Percentiles rank a stretch among this genome's conserved stretches.
phyloP scores from a whole-genome alignment of 1,284 basidiomycete species.

The Stygiomarasmius scandens region DNA sequence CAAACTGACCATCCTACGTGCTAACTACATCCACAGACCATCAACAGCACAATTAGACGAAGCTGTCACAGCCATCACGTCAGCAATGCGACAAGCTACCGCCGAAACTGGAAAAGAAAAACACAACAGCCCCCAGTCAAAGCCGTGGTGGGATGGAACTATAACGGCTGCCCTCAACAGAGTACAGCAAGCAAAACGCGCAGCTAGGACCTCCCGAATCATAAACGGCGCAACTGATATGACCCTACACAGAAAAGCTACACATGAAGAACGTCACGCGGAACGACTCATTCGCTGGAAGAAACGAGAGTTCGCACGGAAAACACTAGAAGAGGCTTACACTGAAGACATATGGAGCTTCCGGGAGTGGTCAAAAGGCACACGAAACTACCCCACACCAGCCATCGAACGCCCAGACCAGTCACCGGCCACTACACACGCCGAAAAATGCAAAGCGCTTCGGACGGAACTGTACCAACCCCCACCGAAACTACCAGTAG shows the following conservation, averaged over 20 bases:
- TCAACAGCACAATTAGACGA: neutral
- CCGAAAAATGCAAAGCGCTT: slow-evolving; percentile 28
- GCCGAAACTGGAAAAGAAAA: neutral
- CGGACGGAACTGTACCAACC: slow-evolving; percentile 25
- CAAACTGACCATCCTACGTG: neutral
- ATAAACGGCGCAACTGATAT: neutral
- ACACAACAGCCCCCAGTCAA: neutral
- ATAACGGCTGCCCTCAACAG: neutral
- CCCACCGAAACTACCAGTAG: slow-evolving; percentile 15
- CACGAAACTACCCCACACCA: slow-evolving; percentile 20
- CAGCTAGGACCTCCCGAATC: neutral
- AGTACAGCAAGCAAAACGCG: neutral
- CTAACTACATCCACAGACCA: neutral
- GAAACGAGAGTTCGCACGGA: slow-evolving; percentile 18
- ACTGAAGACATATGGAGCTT: slow-evolving; percentile 20
- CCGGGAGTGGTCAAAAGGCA: slow-evolving; percentile 19
- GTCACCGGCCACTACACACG: slow-evolving; percentile 12
- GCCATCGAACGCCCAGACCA: slow-evolving; percentile 10
- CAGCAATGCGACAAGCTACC: neutral
- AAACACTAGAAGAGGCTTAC: slow-evolving; percentile 12
- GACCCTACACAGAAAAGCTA: neutral
- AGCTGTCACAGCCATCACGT: neutral
- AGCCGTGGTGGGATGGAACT: slow-evolving; percentile 6
- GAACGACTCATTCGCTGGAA: slow-evolving; percentile 13
- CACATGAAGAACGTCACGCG: neutral